These are phyloP conservation scores for Pleurotus pulmonarius DNA, from an alignment of 768 basidiomycete genomes.

Conservation along the genomic window DNA sequence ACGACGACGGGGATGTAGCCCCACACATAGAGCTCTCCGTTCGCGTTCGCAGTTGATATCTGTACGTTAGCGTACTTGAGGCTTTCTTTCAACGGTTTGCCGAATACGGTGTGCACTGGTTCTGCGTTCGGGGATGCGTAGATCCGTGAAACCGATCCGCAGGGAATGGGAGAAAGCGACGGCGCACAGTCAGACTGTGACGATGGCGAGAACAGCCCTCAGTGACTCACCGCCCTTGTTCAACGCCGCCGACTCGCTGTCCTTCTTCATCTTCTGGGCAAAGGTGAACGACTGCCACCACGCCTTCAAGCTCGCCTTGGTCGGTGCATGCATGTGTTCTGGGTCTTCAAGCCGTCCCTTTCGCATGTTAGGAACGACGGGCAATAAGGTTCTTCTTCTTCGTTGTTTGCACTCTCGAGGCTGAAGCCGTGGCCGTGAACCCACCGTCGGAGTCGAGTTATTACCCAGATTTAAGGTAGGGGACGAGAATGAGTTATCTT, in stretches of 20 bases:
- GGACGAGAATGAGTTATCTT: neutral
- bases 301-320: slow-evolving; percentile 62
- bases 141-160: neutral
- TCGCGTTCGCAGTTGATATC: slow-evolving; percentile 83
- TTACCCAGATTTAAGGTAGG: neutral
- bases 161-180: neutral
- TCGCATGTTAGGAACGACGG: neutral
- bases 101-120: slow-evolving; percentile 64
- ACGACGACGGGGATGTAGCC: slow-evolving; percentile 96
- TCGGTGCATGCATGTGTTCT: slow-evolving; percentile 26
- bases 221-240: slow-evolving; percentile 31
- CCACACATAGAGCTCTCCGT: slow-evolving; percentile 85
- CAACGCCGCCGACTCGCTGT: slow-evolving; percentile 29
- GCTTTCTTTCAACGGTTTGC: slow-evolving; percentile 78
- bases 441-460: slow-evolving; percentile 1
- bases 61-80: slow-evolving; percentile 88
- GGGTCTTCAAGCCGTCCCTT: slow-evolving; percentile 4
- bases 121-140: slow-evolving; percentile 25
- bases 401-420: neutral
- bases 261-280: slow-evolving; percentile 59
- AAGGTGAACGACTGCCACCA: slow-evolving; percentile 83
- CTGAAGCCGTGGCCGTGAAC: neutral
- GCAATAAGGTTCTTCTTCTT: neutral
- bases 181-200: slow-evolving; percentile 12
- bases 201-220: no score